Evolutionary conservation across 768 basidiomycete species (phyloP), one percentile per base, ranked within the genome.

Genomic region (Sarcomyxa edulis): DNA sequence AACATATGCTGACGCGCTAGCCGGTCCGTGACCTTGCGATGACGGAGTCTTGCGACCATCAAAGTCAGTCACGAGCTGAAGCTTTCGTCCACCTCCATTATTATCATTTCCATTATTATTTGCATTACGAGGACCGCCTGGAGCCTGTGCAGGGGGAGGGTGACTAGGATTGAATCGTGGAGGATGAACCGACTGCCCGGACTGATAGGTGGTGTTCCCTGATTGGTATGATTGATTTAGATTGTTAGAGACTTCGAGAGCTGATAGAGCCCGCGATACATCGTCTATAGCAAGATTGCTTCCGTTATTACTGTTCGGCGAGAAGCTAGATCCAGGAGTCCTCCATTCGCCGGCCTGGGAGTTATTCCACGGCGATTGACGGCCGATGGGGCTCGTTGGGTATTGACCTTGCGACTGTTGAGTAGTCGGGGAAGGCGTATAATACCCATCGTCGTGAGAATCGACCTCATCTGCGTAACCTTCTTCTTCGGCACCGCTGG

Each of bases 231-330:
- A 35, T 31, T 52, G 56, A 41, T 53, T 55, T 6, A 47, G 49
- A 40, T 59, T 63, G 43, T 64, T 66, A 5, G 67, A 59, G 21
- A 90, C 61, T 48, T 89, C 86, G 39, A 91, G 65, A 23, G 73
- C 61, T 11, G 82, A 79, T 18, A 90, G 64, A 12, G 84, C 88
- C 28, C 79, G 76, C 48, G 83, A 75, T 11, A 90, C 79, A 39
- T 91, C 87, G 46, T 90, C 88, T 41, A 89, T 74, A 32, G 66
- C 64, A 8, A 58, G 40, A 37, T 59, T 61, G 44, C 50, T 65
- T 29, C 47, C 37, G 30, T 48, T 53, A 44, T 50, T 65, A 30
- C 47, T 37, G 30, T 48, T 53, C n/a, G n/a, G n/a, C 21, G 59
- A 48, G 44, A 58, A 54, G 15, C 33, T 45, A 5, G 60, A 53